Percentiles rank a stretch among this genome's conserved stretches.
Evolutionary conservation across 2,329 filamentous ascomycete species (phyloP).

Genomic region (Phaeoacremonium minimum): DNA sequence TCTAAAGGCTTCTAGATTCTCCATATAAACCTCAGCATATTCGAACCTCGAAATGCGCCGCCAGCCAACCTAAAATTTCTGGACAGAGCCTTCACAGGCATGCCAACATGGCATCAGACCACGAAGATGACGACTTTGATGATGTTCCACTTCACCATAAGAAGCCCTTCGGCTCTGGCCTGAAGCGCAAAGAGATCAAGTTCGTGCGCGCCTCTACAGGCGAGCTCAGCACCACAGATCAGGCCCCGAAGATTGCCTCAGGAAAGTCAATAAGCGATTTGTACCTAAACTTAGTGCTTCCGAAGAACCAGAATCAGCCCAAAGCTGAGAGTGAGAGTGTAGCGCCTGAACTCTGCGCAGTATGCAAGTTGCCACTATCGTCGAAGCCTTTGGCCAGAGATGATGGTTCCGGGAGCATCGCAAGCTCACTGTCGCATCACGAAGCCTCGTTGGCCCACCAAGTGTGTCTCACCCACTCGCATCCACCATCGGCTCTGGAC

Average conservation of each 20-base stretch:
- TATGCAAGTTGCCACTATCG: constrained; percentile 55
- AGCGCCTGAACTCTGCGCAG: constrained; percentile 38
- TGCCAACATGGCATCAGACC: neutral
- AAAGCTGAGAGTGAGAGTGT: constrained; percentile 6
- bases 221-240: constrained; percentile 19
- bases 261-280: constrained; percentile 44
- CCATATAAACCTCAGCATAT: too few relatives aligned
- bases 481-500: constrained; percentile 69
- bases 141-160: constrained; percentile 49
- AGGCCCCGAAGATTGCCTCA: constrained; percentile 8
- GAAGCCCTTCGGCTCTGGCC: constrained; percentile 50
- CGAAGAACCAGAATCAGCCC: constrained; percentile 22
- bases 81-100: too few relatives aligned
- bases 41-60: too few relatives aligned
- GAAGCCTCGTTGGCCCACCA: constrained; percentile 67
- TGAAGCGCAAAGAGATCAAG: constrained; percentile 48
- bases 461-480: constrained; percentile 62
- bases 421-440: constrained; percentile 31
- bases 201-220: constrained; percentile 52
- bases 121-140: constrained; percentile 30
- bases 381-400: constrained; percentile 4
- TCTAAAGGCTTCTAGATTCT: too few relatives aligned
- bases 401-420: constrained; percentile 14
- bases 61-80: neutral
- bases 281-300: constrained; percentile 66